These are phyloP conservation scores for Abortiporus biennis DNA, from an alignment of 1,284 basidiomycete genomes.

Conservation along the genomic window DNA sequence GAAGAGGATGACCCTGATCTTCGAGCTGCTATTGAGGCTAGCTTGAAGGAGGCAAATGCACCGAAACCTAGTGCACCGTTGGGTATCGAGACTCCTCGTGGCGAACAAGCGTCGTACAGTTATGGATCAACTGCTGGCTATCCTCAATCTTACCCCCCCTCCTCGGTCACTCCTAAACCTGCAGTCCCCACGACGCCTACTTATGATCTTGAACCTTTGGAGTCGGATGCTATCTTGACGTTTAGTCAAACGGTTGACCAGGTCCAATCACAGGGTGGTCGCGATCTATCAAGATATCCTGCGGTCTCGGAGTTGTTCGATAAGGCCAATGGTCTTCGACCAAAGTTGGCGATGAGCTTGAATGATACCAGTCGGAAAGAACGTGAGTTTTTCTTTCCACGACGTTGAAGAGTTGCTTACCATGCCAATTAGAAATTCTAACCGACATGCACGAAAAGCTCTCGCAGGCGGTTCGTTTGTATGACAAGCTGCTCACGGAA, in stretches of 20 bases:
- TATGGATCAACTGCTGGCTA: constrained; percentile 30
- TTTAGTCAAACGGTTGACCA: constrained; percentile 89
- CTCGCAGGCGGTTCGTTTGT: constrained; percentile 85
- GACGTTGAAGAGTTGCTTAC: constrained; percentile 4
- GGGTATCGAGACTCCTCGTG: constrained; percentile 46
- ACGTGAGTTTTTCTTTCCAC: constrained; percentile 30
- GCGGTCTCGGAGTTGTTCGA: constrained; percentile 81
- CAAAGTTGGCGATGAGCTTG: constrained; percentile 79
- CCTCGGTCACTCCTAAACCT: constrained; percentile 36
- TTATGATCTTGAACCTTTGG: constrained; percentile 75
- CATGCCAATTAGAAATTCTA: constrained; percentile 83
- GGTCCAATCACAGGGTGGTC: constrained; percentile 71
- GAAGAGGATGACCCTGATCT: constrained; percentile 94
- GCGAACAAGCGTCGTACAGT: constrained; percentile 33
- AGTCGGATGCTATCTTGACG: constrained; percentile 80
- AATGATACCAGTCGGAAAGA: constrained; percentile 88
- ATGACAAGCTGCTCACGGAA: constrained; percentile 82
- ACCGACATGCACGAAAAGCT: constrained; percentile 93
- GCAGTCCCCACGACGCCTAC: constrained; percentile 51
- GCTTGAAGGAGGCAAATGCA: constrained; percentile 78
- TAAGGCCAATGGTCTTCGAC: constrained; percentile 75
- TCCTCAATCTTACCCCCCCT: constrained; percentile 29
- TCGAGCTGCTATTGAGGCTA: constrained; percentile 93
- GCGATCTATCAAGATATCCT: constrained; percentile 75
- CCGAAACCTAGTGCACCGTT: constrained; percentile 76